Conservation (phyloP, 331 rosid species). For the Cydonia oblonga region DNA sequence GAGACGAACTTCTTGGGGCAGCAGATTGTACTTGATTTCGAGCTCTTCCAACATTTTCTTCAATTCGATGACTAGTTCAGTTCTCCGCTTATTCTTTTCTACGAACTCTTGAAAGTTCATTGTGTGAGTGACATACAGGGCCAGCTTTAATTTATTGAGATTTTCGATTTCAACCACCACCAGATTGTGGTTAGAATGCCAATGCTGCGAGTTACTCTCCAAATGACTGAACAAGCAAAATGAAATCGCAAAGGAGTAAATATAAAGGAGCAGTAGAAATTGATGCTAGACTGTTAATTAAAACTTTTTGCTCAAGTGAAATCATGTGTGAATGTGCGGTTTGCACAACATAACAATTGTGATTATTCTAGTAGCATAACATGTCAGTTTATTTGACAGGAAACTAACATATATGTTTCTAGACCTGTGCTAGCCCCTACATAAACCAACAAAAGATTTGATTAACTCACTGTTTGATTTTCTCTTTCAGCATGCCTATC, state of each 20-base stretch:
- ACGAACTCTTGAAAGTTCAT: constrained; percentile 66
- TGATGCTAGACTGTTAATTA: background rate
- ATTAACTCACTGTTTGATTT: constrained; percentile 37
- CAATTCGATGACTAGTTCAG: constrained; percentile 52
- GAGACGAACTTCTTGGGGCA: constrained; percentile 61
- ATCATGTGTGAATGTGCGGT: background rate
- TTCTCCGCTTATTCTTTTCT: constrained; percentile 57
- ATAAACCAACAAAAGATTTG: background rate
- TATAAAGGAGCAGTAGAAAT: background rate
- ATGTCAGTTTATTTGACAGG: background rate
- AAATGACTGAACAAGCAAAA: constrained; percentile 40
- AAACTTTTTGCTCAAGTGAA: background rate
- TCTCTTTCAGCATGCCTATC: constrained; percentile 57
- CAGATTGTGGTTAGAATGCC: constrained; percentile 56
- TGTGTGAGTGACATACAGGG: constrained; percentile 48
- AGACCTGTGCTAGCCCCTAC: background rate
- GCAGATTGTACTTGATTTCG: constrained; percentile 61
- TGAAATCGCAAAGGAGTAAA: constrained; percentile 1
- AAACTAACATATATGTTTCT: background rate
- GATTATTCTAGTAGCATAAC: background rate
- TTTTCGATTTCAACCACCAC: constrained; percentile 60
- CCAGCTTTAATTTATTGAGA: constrained; percentile 59
- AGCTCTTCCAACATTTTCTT: constrained; percentile 74
- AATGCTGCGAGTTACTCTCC: constrained; percentile 46
- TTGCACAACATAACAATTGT: background rate